phyloP scores from a whole-genome alignment of 805 yeast genomes.

The Hanseniaspora vineae region DNA sequence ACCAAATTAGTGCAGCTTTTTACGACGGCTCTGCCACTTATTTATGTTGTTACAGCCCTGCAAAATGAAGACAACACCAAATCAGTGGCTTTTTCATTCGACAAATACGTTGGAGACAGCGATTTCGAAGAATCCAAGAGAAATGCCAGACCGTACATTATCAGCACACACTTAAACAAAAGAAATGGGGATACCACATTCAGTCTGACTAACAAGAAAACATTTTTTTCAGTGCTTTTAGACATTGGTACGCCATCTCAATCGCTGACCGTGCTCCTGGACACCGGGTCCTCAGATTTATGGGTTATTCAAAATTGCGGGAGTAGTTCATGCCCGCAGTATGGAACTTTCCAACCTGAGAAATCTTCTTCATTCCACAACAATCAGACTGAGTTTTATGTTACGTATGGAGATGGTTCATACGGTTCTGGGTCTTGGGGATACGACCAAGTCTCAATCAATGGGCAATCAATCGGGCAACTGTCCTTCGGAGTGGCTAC shows the following conservation, averaged over 20 bases:
- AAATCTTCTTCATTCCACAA: conserved; percentile 15
- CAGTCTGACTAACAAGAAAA: conserved; percentile 24
- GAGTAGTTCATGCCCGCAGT: conserved; percentile 19
- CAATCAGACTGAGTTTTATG: conserved; percentile 27
- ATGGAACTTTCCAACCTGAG: conserved; percentile 23
- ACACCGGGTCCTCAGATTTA: conserved; percentile 59
- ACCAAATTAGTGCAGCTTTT: too few relatives aligned
- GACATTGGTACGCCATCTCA: conserved; percentile 37
- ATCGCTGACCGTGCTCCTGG: conserved; percentile 37
- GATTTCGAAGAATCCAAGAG: neutral
- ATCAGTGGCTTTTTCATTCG: neutral
- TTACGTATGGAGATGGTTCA: conserved; percentile 41
- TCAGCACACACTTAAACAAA: neutral
- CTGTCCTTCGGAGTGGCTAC: conserved; percentile 68
- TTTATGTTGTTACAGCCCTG: too few relatives aligned
- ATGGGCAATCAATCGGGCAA: conserved; percentile 33
- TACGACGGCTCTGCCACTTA: too few relatives aligned
- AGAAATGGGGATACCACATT: conserved; percentile 2
- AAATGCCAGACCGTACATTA: neutral
- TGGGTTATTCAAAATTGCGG: conserved; percentile 25
- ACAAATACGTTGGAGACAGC: neutral
- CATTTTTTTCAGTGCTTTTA: conserved; percentile 32
- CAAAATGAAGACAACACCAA: too few relatives aligned
- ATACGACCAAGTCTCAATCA: conserved; percentile 44
- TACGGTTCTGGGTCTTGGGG: conserved; percentile 33